These are phyloP conservation scores for Fusarium nygamai DNA, from an alignment of 2,329 filamentous ascomycete genomes.

Conservation along the genomic window DNA sequence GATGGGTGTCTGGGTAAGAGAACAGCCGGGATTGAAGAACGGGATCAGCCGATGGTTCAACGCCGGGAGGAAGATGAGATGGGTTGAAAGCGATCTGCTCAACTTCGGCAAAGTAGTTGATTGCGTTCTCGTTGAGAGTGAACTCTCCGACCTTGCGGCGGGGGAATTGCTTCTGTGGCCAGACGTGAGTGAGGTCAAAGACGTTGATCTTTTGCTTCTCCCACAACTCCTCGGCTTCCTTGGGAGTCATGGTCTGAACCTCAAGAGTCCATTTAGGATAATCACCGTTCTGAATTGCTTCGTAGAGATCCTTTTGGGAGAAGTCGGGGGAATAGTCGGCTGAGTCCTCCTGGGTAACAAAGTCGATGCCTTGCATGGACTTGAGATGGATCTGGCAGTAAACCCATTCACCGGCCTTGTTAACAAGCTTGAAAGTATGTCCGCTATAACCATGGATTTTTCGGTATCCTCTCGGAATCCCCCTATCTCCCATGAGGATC, in stretches of 20 bases:
- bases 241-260: constrained; percentile 53
- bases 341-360: constrained; percentile 21
- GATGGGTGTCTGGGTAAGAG: constrained; percentile 70
- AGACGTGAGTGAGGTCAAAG: constrained; percentile 72
- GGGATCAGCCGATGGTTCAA: constrained; percentile 70
- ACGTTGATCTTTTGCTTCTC: constrained; percentile 57
- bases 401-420: constrained; percentile 16
- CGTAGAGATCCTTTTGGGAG: constrained; percentile 32
- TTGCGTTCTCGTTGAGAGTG: constrained; percentile 72
- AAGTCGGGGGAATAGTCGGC: constrained; percentile 9
- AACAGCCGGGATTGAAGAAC: constrained; percentile 70
- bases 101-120: constrained; percentile 71
- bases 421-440: constrained; percentile 6
- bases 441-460: constrained; percentile 30
- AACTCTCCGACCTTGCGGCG: constrained; percentile 66
- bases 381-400: constrained; percentile 27
- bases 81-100: constrained; percentile 76
- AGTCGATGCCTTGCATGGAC: constrained; percentile 27
- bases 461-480: constrained; percentile 64
- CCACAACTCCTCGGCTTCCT: constrained; percentile 37
- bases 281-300: constrained; percentile 44
- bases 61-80: constrained; percentile 70
- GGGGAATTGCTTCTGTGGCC: constrained; percentile 28
- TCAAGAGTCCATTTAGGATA: constrained; percentile 65
- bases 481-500: constrained; percentile 66